phyloP scores from a whole-genome alignment of 371 early-diverging fungal genomes.

The Actinomucor elegans region DNA sequence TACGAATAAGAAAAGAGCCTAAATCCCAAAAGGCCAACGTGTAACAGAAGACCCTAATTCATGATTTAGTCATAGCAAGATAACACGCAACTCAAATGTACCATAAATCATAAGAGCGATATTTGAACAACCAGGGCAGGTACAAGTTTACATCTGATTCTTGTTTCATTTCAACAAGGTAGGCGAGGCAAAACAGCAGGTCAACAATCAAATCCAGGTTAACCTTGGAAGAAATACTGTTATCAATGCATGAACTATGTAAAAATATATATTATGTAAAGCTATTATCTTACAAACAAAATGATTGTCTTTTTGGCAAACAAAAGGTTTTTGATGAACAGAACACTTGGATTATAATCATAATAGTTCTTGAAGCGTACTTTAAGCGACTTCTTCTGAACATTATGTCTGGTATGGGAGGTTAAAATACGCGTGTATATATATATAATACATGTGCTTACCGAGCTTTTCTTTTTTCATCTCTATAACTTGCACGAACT shows the following conservation, averaged over 20 bases:
- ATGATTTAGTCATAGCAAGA: not conserved
- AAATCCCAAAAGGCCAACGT: conserved; percentile 44
- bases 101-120: conserved; percentile 56
- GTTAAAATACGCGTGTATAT: not conserved
- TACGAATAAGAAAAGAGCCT: conserved; percentile 41
- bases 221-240: conserved; percentile 29
- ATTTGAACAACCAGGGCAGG: conserved; percentile 66
- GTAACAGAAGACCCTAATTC: conserved; percentile 44
- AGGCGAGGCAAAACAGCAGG: conserved; percentile 61
- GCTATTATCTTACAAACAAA: conserved; percentile 23
- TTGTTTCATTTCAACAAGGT: conserved; percentile 65
- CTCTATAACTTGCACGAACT: conserved; percentile 35
- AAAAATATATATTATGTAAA: too few relatives aligned
- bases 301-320: conserved; percentile 27
- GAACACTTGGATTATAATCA: conserved; percentile 3
- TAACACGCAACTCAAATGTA: conserved; percentile 2
- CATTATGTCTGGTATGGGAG: not conserved
- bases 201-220: conserved; percentile 61
- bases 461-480: conserved; percentile 17
- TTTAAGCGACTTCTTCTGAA: conserved; percentile 3
- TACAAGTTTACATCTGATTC: conserved; percentile 40
- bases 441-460: conserved; percentile 7
- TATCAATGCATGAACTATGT: not conserved
- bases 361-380: conserved; percentile 5
- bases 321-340: conserved; percentile 10